Evolutionary conservation across 2,329 filamentous ascomycete genomes (phyloP).

Genomic region (Scedosporium dehoogii): DNA sequence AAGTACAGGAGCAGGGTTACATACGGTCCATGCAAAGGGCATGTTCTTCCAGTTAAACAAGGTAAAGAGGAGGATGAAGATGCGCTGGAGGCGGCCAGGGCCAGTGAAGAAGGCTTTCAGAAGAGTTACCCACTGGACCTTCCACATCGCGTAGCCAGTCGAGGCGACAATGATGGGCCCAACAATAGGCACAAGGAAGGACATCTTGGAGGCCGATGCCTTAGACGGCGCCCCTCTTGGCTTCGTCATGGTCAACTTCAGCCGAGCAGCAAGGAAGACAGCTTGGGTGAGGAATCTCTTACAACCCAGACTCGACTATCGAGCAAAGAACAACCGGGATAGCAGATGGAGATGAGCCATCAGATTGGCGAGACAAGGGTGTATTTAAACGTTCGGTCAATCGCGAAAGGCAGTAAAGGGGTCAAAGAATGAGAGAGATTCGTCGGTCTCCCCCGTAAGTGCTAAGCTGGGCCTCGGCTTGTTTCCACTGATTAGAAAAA

Average conservation of each 20-base stretch:
- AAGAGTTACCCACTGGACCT: slow-evolving; percentile 29
- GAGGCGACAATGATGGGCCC: slow-evolving; percentile 30
- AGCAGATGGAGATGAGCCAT: not conserved
- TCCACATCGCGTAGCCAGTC: slow-evolving; percentile 36
- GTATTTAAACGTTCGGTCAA: too few species aligned
- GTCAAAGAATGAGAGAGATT: not conserved
- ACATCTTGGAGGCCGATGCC: slow-evolving; percentile 22
- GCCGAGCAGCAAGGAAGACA: slow-evolving; percentile 11
- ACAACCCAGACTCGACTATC: not conserved
- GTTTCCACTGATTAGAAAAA: too few species aligned
- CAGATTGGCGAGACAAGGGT: not conserved
- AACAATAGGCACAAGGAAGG: slow-evolving; percentile 23
- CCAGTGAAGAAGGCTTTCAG: slow-evolving; percentile 39
- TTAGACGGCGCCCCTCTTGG: slow-evolving; percentile 14
- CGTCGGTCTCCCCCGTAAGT: too few species aligned
- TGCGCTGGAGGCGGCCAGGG: slow-evolving; percentile 41
- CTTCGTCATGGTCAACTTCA: slow-evolving; percentile 11
- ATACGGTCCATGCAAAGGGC: slow-evolving; percentile 67
- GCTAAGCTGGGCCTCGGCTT: too few species aligned
- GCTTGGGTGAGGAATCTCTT: slow-evolving; percentile 2
- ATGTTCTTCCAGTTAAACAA: slow-evolving; percentile 63
- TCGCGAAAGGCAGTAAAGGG: not conserved
- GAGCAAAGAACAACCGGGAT: not conserved
- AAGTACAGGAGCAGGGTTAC: slow-evolving; percentile 16
- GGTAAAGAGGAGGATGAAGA: slow-evolving; percentile 44